These are phyloP conservation scores for Amoebophrya sp. DNA, from an alignment of 169 alveolate species.

Conservation along the genomic window DNA sequence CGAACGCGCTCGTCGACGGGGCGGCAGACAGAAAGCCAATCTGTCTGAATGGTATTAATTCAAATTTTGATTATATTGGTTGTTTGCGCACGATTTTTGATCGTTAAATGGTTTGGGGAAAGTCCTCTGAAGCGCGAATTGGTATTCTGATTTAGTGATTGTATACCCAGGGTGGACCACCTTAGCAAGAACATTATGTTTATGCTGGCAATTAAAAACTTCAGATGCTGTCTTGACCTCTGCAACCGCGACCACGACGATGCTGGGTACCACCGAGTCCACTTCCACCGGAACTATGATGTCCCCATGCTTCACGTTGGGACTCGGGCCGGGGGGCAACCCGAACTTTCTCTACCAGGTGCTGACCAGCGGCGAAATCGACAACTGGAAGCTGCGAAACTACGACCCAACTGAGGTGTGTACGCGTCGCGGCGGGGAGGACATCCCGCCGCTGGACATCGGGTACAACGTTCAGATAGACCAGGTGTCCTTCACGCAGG, in stretches of 20 bases:
- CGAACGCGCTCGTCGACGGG: background rate
- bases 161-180: no score
- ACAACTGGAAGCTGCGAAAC: background rate
- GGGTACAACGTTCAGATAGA: background rate
- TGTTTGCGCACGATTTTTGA: no score
- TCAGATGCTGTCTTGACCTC: background rate
- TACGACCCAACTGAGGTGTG: background rate
- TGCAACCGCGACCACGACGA: background rate
- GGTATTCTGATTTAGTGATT: no score
- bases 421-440: background rate
- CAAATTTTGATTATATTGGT: no score
- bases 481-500: slow-evolving; percentile 14
- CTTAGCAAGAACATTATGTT: no score
- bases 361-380: background rate
- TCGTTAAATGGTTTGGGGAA: no score
- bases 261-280: background rate
- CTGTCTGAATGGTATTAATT: background rate
- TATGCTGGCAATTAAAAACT: no score
- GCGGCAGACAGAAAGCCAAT: background rate
- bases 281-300: background rate
- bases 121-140: no score
- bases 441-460: background rate
- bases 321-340: background rate
- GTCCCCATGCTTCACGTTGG: slow-evolving; percentile 16
- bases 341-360: slow-evolving; percentile 14